Conservation (phyloP, 2,329 filamentous ascomycete species). For the Aurifilum marmelostoma region DNA sequence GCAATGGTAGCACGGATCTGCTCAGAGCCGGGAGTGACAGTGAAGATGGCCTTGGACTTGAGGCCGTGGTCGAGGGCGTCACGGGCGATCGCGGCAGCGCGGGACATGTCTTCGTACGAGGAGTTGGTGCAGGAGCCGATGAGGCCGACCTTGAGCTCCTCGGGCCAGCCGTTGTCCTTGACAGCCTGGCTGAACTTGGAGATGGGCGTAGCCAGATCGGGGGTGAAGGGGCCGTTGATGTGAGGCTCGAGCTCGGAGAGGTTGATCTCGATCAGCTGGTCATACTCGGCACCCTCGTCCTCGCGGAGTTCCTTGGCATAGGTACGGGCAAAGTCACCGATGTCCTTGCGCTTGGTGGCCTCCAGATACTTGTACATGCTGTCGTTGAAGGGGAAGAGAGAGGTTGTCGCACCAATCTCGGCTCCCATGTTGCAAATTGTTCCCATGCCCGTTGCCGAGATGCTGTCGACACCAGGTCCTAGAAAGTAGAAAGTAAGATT, state of each 20-base stretch:
- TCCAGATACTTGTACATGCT: conserved; percentile 95
- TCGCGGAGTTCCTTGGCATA: conserved; percentile 86
- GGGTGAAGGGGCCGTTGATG: conserved; percentile 98
- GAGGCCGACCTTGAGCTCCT: conserved; percentile 93
- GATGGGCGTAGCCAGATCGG: conserved; percentile 95
- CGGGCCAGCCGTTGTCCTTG: conserved; percentile 93
- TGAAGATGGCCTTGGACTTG: conserved; percentile 92
- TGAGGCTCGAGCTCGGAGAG: conserved; percentile 93
- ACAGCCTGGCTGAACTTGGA: conserved; percentile 96
- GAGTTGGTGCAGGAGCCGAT: conserved; percentile 99
- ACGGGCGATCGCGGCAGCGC: conserved; percentile 86
- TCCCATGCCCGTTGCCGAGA: conserved; percentile 85
- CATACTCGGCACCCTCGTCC: conserved; percentile 92
- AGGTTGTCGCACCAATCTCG: conserved; percentile 85
- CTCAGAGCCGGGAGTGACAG: conserved; percentile 94
- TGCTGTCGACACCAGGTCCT: conserved; percentile 69
- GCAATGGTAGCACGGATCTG: conserved; percentile 94
- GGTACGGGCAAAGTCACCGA: conserved; percentile 84
- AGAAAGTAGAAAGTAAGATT: not conserved
- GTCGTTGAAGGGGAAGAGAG: conserved; percentile 96
- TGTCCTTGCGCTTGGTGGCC: conserved; percentile 86
- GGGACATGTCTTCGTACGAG: conserved; percentile 86
- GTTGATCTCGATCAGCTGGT: conserved; percentile 95
- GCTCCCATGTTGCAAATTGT: conserved; percentile 67
- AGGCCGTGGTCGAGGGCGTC: conserved; percentile 91